A percentile compares a stretch with the other conserved stretches of the same genome.
Evolutionary conservation across 139 green algal genomes (phyloP).

Genomic region (Tetratostichococcus sp.): DNA sequence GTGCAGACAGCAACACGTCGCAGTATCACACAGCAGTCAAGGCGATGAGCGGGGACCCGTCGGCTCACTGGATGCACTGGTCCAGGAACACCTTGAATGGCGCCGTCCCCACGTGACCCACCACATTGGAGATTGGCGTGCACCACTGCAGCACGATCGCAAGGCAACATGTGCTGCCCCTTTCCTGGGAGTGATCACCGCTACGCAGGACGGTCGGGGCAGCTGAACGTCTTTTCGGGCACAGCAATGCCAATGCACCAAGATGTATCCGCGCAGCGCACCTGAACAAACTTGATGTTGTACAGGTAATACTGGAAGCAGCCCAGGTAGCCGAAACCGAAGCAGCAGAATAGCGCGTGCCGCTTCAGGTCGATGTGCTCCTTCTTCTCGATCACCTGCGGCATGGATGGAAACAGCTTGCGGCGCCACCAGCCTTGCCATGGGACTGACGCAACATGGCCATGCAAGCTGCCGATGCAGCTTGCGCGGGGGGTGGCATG

Average conservation of each 20-base stretch:
- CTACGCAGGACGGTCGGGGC: too few species aligned
- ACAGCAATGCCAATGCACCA: neutral
- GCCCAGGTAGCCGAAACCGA: conserved; percentile 81
- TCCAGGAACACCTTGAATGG: conserved; percentile 84
- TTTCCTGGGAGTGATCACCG: too few species aligned
- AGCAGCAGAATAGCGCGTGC: conserved; percentile 69
- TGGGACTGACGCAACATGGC: too few species aligned
- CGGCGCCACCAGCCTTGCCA: too few species aligned
- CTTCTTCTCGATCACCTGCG: conserved; percentile 68
- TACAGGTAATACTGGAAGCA: conserved; percentile 88
- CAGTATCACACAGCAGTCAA: too few species aligned
- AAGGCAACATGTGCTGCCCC: conserved; percentile 3
- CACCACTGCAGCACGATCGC: conserved; percentile 67
- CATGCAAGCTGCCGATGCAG: too few species aligned
- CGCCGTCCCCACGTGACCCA: conserved; percentile 65
- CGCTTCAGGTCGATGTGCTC: conserved; percentile 74
- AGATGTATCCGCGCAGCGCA: neutral
- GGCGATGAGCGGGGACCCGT: too few species aligned
- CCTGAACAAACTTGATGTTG: conserved; percentile 66
- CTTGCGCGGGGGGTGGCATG: too few species aligned
- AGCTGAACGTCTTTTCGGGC: neutral
- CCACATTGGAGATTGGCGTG: conserved; percentile 48
- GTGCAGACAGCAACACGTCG: too few species aligned
- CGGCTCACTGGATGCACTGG: conserved; percentile 77
- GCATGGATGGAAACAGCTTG: too few species aligned